Evolutionary conservation across 768 basidiomycete genomes (phyloP), one percentile per base, ranked within the genome.

Genomic region (Termitomyces sp.): DNA sequence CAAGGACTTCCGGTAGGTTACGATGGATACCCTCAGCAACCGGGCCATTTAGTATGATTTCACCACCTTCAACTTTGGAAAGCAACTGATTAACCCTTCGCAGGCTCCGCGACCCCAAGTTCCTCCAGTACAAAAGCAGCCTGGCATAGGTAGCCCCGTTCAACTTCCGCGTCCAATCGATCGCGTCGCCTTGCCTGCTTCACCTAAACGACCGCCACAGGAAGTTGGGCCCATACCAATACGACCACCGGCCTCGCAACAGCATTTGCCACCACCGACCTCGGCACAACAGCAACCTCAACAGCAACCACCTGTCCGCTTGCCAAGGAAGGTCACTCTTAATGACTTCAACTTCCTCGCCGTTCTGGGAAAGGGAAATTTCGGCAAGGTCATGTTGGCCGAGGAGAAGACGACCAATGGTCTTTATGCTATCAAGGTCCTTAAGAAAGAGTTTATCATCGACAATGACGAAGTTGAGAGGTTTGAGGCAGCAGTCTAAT

Each of bases 381-480:
- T 99, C 69, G 97, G 97, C 58, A 99, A 99, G 73, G 97, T 99
- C 74, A 99, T 99, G 97, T 77, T 99, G 60, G 97, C 97, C 10
- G 97, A 99, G 74, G 97, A 99, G 81, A 99, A 99, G 84, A 87
- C 82, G 72, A 83, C 86, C 53, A 92, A 85, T 66, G 85, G 83
- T 53, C 74, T 98, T 57, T 98, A 91, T 70, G 97, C 97, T n/a
- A 98, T 99, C 80, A 99, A 99, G 75, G 97, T 99, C n/a, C 71
- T 99, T 71, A 99, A 99, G 82, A 99, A 99, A 71, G 97, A 98
- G 75, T 98, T 99, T 70, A 98, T 99, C 72, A 98, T 99, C 67
- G 97, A 99, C 72, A 98, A 99, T 62, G 97, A 99, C 73, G 97
- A 98, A 79, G 95, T 99, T 3, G 97, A 98, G 75, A 97, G 95